phyloP scores from a whole-genome alignment of 768 basidiomycete genomes.

The Coprinopsis marcescibilis region DNA sequence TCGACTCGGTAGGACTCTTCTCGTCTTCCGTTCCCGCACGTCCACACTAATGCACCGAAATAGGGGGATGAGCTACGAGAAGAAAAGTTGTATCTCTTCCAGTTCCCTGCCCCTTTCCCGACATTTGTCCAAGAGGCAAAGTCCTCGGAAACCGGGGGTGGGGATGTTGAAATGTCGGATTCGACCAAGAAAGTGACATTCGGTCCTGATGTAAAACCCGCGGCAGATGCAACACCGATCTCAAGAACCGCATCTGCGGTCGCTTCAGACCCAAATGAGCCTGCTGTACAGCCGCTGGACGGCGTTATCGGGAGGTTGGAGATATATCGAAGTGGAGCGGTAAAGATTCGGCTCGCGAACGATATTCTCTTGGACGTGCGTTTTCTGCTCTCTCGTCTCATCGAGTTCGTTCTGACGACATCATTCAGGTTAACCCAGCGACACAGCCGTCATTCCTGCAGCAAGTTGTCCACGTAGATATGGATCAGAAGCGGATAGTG shows the following conservation, averaged over 20 bases:
- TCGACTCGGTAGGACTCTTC: constrained; percentile 32
- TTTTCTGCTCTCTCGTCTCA: constrained; percentile 7
- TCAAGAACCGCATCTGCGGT: constrained; percentile 21
- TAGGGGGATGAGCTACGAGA: constrained; percentile 49
- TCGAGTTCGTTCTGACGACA: not conserved
- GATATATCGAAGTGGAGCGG: constrained; percentile 76
- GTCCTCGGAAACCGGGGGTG: constrained; percentile 22
- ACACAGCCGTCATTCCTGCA: constrained; percentile 86
- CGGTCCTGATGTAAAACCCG: constrained; percentile 51
- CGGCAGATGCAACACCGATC: constrained; percentile 17
- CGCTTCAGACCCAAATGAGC: too few species aligned
- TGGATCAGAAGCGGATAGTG: constrained; percentile 47
- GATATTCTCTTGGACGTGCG: constrained; percentile 81
- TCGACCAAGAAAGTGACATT: constrained; percentile 56
- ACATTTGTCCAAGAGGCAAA: constrained; percentile 40
- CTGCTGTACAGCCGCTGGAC: constrained; percentile 49
- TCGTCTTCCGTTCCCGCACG: constrained; percentile 1
- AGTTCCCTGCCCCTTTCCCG: constrained; percentile 85
- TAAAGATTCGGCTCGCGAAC: constrained; percentile 80
- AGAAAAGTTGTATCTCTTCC: constrained; percentile 81
- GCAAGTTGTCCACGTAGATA: constrained; percentile 74
- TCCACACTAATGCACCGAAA: constrained; percentile 1
- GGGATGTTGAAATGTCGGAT: constrained; percentile 30
- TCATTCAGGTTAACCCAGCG: constrained; percentile 63
- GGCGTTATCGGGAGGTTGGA: constrained; percentile 83